Evolutionary conservation across 2,329 filamentous ascomycete species (phyloP), one percentile per base, ranked within the genome.

Genomic region (Domatiomyces catenatus): DNA sequence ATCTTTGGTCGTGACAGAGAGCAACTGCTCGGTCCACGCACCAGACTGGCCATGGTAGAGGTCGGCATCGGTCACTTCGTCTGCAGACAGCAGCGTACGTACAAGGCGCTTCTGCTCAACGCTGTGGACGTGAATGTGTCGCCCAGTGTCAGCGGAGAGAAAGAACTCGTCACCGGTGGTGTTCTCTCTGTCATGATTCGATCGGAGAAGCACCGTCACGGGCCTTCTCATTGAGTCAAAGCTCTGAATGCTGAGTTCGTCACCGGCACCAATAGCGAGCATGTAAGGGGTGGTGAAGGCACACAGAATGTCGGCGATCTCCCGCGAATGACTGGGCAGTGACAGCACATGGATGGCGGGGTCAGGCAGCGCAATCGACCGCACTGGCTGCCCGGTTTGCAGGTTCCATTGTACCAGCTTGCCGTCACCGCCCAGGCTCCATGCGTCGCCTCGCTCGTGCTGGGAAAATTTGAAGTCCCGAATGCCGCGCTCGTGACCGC

Each of bases 341-440:
- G 67, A 68, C 24, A 72, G 63, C 24, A 66, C 61, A 47, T 63
- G 62, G 45, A 69, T 64, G 36, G 69, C 67, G 6, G 66, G 62
- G 19, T 67, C 62, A 28, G 69, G 68, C 46, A 72, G 60, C 45
- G 67, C 63, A 47, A 73, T 66, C n/a, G 66, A 65, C 73, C 68
- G 67, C 51, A 67, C 63, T 47, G 62, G 65, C 54, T 67, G 62
- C 50, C 67, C 66, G 19, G 64, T 69, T 55, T 60, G 63, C 50
- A 75, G 58, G 62, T 75, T 70, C 73, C 73, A 75, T 56, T 75
- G 71, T 19, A 75, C 67, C 46, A 75, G 64, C 57, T 70, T 74
- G 53, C 70, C 71, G 61, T 75, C 73, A 47, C 69, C 70, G 47
- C 73, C 73, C 52, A 74, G 69, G 66, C 73, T 75, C 73, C 73